A percentile compares a stretch with the other conserved stretches of the same genome.
phyloP scores from a whole-genome alignment of 1,284 basidiomycete genomes.

The Fomitiporia mediterranea region DNA sequence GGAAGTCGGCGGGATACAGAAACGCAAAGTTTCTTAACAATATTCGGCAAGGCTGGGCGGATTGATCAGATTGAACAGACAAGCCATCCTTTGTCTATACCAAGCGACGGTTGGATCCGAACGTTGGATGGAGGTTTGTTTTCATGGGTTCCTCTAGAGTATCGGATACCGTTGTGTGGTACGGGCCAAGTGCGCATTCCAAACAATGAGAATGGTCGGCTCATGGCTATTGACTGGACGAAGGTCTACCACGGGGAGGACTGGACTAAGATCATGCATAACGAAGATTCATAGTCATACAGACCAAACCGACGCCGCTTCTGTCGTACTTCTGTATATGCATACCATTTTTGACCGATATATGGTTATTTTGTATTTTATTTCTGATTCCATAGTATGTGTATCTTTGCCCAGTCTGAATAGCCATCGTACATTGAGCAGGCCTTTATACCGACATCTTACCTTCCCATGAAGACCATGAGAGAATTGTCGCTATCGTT shows the following conservation, averaged over 20 bases:
- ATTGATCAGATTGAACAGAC: not conserved
- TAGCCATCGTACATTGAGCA: too few relatives aligned
- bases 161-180: not conserved
- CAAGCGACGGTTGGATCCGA: not conserved
- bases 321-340: too few relatives aligned
- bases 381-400: too few relatives aligned
- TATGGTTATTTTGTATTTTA: too few relatives aligned
- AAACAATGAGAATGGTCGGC: not conserved
- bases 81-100: not conserved
- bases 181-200: not conserved
- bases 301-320: too few relatives aligned
- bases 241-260: not conserved
- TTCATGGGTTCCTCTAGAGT: not conserved
- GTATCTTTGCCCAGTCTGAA: too few relatives aligned
- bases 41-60: not conserved
- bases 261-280: not conserved
- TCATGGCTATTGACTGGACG: not conserved
- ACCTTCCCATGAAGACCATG: too few relatives aligned
- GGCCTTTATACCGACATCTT: too few relatives aligned
- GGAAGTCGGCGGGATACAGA: not conserved
- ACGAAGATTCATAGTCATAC: too few relatives aligned
- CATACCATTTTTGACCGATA: too few relatives aligned
- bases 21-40: not conserved
- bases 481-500: not conserved
- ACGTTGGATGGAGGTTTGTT: not conserved